Conservation (phyloP, 441 rosid genomes). For the Bruguiera hainesii region DNA sequence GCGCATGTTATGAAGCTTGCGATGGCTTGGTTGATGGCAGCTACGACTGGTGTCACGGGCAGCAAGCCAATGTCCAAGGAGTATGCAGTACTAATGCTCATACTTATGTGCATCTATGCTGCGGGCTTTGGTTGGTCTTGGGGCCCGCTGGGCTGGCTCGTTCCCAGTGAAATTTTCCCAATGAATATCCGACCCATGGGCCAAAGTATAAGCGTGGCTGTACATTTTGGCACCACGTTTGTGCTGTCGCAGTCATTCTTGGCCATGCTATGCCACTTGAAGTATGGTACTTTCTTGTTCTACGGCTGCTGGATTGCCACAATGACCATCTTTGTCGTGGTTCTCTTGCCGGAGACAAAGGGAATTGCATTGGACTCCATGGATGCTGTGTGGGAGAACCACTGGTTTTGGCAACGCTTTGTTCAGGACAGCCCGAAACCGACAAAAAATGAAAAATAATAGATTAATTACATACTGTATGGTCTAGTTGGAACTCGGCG, state of each 20-base stretch:
- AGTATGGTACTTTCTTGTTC: slow-evolving; percentile 68
- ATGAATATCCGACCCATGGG: slow-evolving; percentile 71
- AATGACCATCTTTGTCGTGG: slow-evolving; percentile 60
- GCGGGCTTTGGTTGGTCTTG: slow-evolving; percentile 94
- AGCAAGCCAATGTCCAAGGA: slow-evolving; percentile 38
- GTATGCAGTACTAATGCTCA: slow-evolving; percentile 42
- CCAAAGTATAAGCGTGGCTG: slow-evolving; percentile 71
- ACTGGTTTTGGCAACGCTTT: slow-evolving; percentile 74
- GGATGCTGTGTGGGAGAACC: slow-evolving; percentile 66
- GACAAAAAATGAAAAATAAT: too few relatives aligned
- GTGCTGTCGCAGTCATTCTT: slow-evolving; percentile 72
- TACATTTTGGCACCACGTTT: slow-evolving; percentile 60
- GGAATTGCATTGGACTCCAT: slow-evolving; percentile 67
- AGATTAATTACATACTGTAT: too few relatives aligned
- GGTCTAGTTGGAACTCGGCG: too few relatives aligned
- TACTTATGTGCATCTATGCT: slow-evolving; percentile 58
- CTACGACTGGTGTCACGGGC: slow-evolving; percentile 31
- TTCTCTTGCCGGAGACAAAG: slow-evolving; percentile 80
- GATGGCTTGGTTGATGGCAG: slow-evolving; percentile 47
- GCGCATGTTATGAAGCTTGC: slow-evolving; percentile 30
- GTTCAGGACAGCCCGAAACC: slow-evolving; percentile 11
- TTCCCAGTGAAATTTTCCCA: slow-evolving; percentile 85
- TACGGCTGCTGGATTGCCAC: slow-evolving; percentile 63
- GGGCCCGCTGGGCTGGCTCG: slow-evolving; percentile 80
- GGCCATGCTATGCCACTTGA: slow-evolving; percentile 69